Base-by-base conservation (phyloP, 225 moss, liverwort and hornwort species). In the Bryoerythrophyllum caledonicum region DNA sequence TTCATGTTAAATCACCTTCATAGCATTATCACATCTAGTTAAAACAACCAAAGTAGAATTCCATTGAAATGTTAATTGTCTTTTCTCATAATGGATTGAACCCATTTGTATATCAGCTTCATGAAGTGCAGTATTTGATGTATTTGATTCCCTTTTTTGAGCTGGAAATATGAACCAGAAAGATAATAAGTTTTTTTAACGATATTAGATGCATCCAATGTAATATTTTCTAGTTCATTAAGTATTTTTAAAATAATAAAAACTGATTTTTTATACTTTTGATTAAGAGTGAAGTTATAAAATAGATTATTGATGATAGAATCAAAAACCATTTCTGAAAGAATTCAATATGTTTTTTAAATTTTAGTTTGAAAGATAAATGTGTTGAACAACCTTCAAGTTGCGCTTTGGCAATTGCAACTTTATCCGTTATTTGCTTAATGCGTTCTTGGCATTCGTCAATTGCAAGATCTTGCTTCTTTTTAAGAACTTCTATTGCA, bases 11-110 rank as follows among this genome's bases (percentile, higher is more conserved):
- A 12, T n/a, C 25, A 91, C 96, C 94, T 94, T 91, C 1, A 92
- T 19, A 68, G 89, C 90, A 64, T 8, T 69, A 72, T 99, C 90
- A 80, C 94, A 94, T 46, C 79, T 79, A 63, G 52, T 77, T 2
- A 99, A 65, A 23, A 90, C 91, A 73, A 91, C 80, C 17, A 94
- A 82, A 64, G 94, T 93, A 55, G 93, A 94, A 67, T 99, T 90
- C 97, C 97, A 99, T 56, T 99, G 90, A 76, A 89, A 86, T 13
- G 94, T 90, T 4, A 99, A 77, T 82, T 99, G 94, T 1, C 87
- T 84, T 21, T 93, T 95, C 74, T 99, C 97, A 15, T 76, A 73
- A 74, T 80, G 88, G 30, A 99, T 87, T 21, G 80, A 85, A 65
- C 87, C 94, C 94, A 99, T 99, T 34, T 95, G 89, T 25, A 87